phyloP scores from a whole-genome alignment of 208 protist genomes.

The Lotmaria passim region DNA sequence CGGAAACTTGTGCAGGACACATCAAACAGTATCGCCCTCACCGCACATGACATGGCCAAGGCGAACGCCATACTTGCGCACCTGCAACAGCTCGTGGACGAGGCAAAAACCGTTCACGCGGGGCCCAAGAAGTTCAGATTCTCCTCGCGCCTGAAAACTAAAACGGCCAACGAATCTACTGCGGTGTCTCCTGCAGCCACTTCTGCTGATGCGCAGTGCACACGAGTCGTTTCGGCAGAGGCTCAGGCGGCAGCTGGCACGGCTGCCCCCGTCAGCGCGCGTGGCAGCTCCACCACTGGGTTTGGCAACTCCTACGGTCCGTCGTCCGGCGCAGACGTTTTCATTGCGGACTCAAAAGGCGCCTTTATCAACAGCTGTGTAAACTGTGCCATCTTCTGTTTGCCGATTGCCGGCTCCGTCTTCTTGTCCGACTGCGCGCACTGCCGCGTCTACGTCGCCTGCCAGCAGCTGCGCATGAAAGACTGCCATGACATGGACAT shows the following conservation, averaged over 20 bases:
- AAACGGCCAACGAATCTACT: conserved; percentile 1
- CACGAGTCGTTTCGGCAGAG: neutral
- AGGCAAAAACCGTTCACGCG: conserved; percentile 4
- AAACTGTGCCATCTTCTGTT: conserved; percentile 56
- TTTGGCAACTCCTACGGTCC: conserved; percentile 52
- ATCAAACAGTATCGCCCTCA: conserved; percentile 56
- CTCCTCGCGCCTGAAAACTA: conserved; percentile 36
- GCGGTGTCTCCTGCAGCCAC: neutral
- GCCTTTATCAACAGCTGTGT: conserved; percentile 63
- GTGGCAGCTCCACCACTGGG: conserved; percentile 7
- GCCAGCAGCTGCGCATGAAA: conserved; percentile 87
- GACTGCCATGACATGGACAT: conserved; percentile 67
- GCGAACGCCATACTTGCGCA: conserved; percentile 67
- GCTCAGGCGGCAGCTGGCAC: neutral
- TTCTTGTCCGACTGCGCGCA: conserved; percentile 74
- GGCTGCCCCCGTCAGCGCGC: neutral
- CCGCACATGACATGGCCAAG: conserved; percentile 79
- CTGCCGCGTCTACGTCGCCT: conserved; percentile 81
- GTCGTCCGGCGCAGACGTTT: conserved; percentile 35
- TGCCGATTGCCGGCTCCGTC: conserved; percentile 78
- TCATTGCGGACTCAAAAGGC: conserved; percentile 50
- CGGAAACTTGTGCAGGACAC: conserved; percentile 67
- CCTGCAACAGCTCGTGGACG: conserved; percentile 69
- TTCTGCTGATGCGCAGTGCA: neutral
- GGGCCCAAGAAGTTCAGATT: conserved; percentile 65